Percentiles rank a stretch among this genome's conserved stretches.
These are phyloP conservation scores for Hyphopichia khmerensis DNA, from an alignment of 1,139 yeast genomes.

Conservation along the genomic window DNA sequence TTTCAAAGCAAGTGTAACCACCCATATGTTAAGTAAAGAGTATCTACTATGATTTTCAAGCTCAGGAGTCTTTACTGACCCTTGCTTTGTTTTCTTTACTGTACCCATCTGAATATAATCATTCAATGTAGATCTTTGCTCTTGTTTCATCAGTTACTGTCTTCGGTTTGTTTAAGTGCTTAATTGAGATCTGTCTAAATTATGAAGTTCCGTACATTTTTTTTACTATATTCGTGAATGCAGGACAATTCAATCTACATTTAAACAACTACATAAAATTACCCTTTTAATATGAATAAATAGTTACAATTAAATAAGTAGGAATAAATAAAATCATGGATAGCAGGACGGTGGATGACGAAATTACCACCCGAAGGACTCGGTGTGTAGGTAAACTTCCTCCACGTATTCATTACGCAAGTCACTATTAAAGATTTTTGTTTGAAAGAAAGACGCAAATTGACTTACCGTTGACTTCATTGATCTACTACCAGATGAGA, in stretches of 20 bases:
- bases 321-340: background rate
- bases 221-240: no score
- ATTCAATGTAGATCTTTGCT: background rate
- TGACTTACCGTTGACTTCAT: slow-evolving; percentile 45
- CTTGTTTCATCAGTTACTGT: background rate
- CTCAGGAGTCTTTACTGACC: slow-evolving; percentile 1
- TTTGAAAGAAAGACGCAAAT: slow-evolving; percentile 40
- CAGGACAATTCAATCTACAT: no score
- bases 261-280: no score
- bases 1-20: slow-evolving; percentile 36
- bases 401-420: slow-evolving; percentile 26
- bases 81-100: background rate
- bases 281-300: no score
- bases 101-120: background rate
- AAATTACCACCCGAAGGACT: slow-evolving; percentile 55
- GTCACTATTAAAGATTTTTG: slow-evolving; percentile 31
- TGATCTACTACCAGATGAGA: slow-evolving; percentile 52
- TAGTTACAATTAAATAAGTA: no score
- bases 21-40: slow-evolving; percentile 41
- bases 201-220: background rate
- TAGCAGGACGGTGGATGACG: no score
- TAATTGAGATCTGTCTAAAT: background rate
- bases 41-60: slow-evolving; percentile 11
- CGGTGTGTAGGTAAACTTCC: slow-evolving; percentile 59
- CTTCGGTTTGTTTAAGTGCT: background rate